A percentile compares a stretch with the other conserved stretches of the same genome.
These are phyloP conservation scores for Erysimum cheiranthoides DNA, from an alignment of 345 rosid genomes.

Conservation along the genomic window DNA sequence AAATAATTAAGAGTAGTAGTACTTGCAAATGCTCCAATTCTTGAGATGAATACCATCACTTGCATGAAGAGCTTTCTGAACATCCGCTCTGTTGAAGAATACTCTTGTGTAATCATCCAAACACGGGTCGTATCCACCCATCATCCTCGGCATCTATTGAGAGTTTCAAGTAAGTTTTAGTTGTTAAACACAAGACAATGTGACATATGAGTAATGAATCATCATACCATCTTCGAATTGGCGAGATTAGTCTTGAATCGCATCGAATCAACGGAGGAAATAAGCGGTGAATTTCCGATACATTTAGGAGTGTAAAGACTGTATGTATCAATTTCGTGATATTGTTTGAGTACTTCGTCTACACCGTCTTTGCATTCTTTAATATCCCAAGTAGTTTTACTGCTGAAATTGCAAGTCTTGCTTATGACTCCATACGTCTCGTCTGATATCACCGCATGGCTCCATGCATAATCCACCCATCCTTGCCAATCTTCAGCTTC, in stretches of 20 bases:
- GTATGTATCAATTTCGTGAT: conserved; percentile 73
- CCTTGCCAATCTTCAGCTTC: conserved; percentile 86
- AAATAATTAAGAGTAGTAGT: conserved; percentile 36
- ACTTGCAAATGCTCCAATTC: conserved; percentile 97
- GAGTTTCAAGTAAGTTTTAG: conserved; percentile 1
- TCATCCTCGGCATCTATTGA: conserved; percentile 72
- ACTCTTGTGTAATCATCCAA: conserved; percentile 70
- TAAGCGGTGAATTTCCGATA: conserved; percentile 48
- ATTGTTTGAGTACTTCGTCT: conserved; percentile 68
- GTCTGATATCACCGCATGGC: conserved; percentile 90
- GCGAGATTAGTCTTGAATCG: conserved; percentile 50
- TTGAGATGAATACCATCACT: conserved; percentile 58
- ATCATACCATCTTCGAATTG: conserved; percentile 56
- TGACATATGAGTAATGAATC: no score
- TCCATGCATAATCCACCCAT: conserved; percentile 88
- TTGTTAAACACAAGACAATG: not conserved
- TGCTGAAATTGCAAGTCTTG: conserved; percentile 64
- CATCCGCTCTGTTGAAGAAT: conserved; percentile 78
- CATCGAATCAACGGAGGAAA: conserved; percentile 24
- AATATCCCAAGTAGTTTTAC: conserved; percentile 66
- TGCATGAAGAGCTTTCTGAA: conserved; percentile 88
- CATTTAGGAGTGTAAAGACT: conserved; percentile 85
- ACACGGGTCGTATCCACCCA: conserved; percentile 93
- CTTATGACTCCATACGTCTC: conserved; percentile 67
- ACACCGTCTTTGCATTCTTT: conserved; percentile 58